Evolutionary conservation across 495 filamentous ascomycete species (phyloP), one percentile per base, ranked within the genome.

Genomic region (Xylaria intraflava): DNA sequence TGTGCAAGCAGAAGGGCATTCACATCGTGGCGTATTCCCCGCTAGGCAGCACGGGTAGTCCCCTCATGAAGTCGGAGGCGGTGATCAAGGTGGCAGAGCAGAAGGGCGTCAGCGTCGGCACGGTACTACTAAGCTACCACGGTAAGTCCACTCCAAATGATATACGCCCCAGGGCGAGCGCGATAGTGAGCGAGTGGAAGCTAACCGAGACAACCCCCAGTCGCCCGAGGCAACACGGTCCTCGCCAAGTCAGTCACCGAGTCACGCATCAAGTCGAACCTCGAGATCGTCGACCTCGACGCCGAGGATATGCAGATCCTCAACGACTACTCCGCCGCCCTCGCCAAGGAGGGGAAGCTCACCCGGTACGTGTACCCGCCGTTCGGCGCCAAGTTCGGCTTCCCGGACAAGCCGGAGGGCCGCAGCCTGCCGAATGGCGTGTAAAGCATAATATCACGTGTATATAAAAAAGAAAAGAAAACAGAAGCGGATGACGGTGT

Each of bases 241-340:
- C 78, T 93, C 23, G 80, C 87, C 61, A 93, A 93, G 71, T 91
- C 87, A 0, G 83, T 89, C 8, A 89, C 80, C 4, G 83, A 84
- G 10, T 76, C 80, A 46, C 78, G 87, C 43, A 91, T 91, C 68
- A 81, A 84, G 66, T 79, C 81, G 53, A 93, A 93, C 70, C 69
- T 78, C 65, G 76, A 85, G 46, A 69, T 89, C 53, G 74, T 88
- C 62, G 71, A 83, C 31, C 79, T 90, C 29, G 84, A 87, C 49
- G 73, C 70, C 3, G 73, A 78, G 16, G 88, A 91, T 43, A 62
- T 88, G 65, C 79, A 80, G 59, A 74, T 79, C 41, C 79, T 91
- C 36, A 69, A 78, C 42, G 77, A 79, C 53, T 84, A 83, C 67
- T 79, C 79, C 6, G 70, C 76, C 29, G 66, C 72, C 35, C 72